Evolutionary conservation across 345 rosid species (phyloP).

Genomic region (Iberis pinnata): DNA sequence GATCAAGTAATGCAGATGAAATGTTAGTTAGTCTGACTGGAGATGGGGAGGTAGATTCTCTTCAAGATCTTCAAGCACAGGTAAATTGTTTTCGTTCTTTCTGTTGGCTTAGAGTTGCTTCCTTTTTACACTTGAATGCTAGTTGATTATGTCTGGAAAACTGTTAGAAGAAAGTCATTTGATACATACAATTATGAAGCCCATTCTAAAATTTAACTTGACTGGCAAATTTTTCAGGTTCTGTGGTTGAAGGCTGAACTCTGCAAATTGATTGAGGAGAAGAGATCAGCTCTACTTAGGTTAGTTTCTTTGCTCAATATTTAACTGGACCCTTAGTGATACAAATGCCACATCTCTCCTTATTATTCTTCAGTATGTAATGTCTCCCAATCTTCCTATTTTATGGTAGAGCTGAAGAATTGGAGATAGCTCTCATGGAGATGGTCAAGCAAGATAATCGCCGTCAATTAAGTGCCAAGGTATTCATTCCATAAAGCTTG

Average conservation of each 20-base stretch:
- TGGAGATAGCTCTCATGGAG: conserved; percentile 99
- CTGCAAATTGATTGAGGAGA: conserved; percentile 92
- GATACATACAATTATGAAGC: conserved; percentile 13
- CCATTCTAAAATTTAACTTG: conserved; percentile 15
- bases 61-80: conserved; percentile 89
- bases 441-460: conserved; percentile 98
- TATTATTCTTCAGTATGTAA: conserved; percentile 1
- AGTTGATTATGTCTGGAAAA: conserved; percentile 2
- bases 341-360: neutral
- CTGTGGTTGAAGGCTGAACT: conserved; percentile 88
- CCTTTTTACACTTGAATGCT: conserved; percentile 4
- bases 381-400: conserved; percentile 19
- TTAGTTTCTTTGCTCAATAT: conserved; percentile 24
- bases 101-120: conserved; percentile 19
- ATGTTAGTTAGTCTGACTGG: conserved; percentile 60
- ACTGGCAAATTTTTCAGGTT: conserved; percentile 47
- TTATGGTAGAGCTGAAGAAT: conserved; percentile 81
- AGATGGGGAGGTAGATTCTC: conserved; percentile 61
- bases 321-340: neutral
- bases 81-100: conserved; percentile 32
- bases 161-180: neutral
- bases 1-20: conserved; percentile 68
- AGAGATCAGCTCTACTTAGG: conserved; percentile 94
- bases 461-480: conserved; percentile 90
- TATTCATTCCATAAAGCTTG: conserved; percentile 30